phyloP scores from a whole-genome alignment of 2,329 filamentous ascomycete genomes.

The Curvularia lunata region DNA sequence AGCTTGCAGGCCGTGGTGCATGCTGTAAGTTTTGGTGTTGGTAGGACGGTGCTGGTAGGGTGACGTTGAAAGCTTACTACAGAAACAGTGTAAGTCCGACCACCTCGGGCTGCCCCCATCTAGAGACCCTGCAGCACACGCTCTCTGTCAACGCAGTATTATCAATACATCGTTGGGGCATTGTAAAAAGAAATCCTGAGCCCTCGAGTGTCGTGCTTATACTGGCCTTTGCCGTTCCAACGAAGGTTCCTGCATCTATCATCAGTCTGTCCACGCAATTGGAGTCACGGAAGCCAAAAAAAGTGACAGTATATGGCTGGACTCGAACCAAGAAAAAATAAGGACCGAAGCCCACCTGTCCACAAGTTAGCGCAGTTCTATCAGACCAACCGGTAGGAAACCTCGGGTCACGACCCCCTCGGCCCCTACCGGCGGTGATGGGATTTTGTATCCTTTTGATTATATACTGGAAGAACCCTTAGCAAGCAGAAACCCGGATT shows the following conservation, averaged over 20 bases:
- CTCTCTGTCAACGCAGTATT: not conserved
- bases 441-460: slow-evolving; percentile 37
- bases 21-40: not conserved
- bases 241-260: not conserved
- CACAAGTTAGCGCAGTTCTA: too few relatives aligned
- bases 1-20: not conserved
- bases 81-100: not conserved
- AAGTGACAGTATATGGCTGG: too few relatives aligned
- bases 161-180: not conserved
- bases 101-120: not conserved
- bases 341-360: too few relatives aligned
- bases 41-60: not conserved
- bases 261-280: not conserved
- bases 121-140: too few relatives aligned
- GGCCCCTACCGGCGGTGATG: too few relatives aligned
- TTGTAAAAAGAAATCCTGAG: not conserved
- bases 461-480: slow-evolving; percentile 48
- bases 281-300: too few relatives aligned
- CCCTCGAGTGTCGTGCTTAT: not conserved
- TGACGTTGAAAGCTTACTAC: not conserved
- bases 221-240: not conserved
- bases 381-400: too few relatives aligned
- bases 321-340: too few relatives aligned
- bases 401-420: too few relatives aligned
- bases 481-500: slow-evolving; percentile 45